Base-by-base conservation (phyloP, 2,329 filamentous ascomycete genomes). In the Diplodia seriata region DNA sequence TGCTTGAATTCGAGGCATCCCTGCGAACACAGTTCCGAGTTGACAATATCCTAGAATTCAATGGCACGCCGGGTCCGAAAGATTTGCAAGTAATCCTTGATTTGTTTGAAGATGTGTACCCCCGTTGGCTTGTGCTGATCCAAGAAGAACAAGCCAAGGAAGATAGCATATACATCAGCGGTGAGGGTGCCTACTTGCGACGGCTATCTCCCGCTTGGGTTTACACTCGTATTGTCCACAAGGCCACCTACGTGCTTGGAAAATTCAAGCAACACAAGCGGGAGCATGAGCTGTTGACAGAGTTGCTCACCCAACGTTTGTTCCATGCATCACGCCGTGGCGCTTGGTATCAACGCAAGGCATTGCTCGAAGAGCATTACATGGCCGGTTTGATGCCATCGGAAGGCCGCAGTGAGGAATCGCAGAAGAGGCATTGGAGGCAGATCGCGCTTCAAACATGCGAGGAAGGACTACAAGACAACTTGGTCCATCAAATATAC, bases 261-360 rank as follows among this genome's bases (percentile, higher is more conserved):
- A 90, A 92, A 33, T 87, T 94, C 70, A 97, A 97, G 75, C 84
- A 93, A 57, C 88, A 98, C 76, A 83, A 84, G 67, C 86, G 87
- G 31, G 95, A 99, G 75, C 89, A 97, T 74, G 81, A 84, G 2
- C 81, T 97, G 0, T 81, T 97, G 1, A 84, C 80, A 0, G 91
- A 95, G 74, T 85, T 99, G 3, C 86, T 99, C 0, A 81, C 81
- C 3, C 95, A 99, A 76, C 86, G 86, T 4, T 84, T 97, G 0
- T 98, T 98, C 73, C 94, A 98, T 73, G 85, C 91, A 53, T 88
- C 93, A 1, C 87, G 94, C 33, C 87, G 95, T 51, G 95, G 95
- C 0, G 88, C 89, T 0, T 99, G 95, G 95, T 98, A 98, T 76
- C 94, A 97, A 75, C 91, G 95, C 23, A 97, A 96, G 79, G 95